Evolutionary conservation across 306 rosid species (phyloP), one percentile per base, ranked within the genome.

Genomic region (Ammopiptanthus mongolicus): DNA sequence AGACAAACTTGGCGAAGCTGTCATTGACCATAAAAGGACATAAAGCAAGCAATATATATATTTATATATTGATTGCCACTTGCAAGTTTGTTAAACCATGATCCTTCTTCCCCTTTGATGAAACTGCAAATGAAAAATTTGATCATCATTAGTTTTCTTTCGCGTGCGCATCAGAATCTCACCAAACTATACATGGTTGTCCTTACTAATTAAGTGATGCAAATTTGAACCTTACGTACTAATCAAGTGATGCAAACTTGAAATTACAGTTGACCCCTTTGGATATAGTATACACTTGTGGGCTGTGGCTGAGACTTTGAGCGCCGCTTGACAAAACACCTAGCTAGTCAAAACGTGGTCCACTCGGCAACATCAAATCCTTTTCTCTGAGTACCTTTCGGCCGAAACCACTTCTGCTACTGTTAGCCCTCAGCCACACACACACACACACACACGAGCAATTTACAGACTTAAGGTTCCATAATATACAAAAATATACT

Each of bases 81-180:
- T n/a, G n/a, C n/a, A n/a, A n/a, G n/a, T n/a, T n/a, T n/a, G n/a
- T n/a, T n/a, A n/a, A n/a, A n/a, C n/a, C n/a, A n/a, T n/a, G n/a
- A n/a, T n/a, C n/a, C n/a, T n/a, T n/a, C n/a, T n/a, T n/a, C n/a
- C n/a, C n/a, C n/a, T n/a, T n/a, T n/a, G n/a, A n/a, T n/a, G n/a
- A n/a, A n/a, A n/a, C n/a, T n/a, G n/a, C n/a, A n/a, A n/a, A n/a
- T n/a, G n/a, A n/a, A n/a, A n/a, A n/a, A n/a, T n/a, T 47, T 23
- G 37, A 80, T 57, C 50, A 66, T 73, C 47, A 80, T 53, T 71
- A 52, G 42, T 63, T 63, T 11, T 36, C 10, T 36, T 48, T 55
- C 71, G 64, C 70, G 59, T 74, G 69, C 80, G 73, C 80, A 47
- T 58, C 44, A 68, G 61, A 81, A 81, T 75, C 80, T 72, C 68